Percentiles rank a stretch among this genome's conserved stretches.
These are phyloP conservation scores for Rubia peregrina DNA, from an alignment of 305 asterid genomes.

Conservation along the genomic window DNA sequence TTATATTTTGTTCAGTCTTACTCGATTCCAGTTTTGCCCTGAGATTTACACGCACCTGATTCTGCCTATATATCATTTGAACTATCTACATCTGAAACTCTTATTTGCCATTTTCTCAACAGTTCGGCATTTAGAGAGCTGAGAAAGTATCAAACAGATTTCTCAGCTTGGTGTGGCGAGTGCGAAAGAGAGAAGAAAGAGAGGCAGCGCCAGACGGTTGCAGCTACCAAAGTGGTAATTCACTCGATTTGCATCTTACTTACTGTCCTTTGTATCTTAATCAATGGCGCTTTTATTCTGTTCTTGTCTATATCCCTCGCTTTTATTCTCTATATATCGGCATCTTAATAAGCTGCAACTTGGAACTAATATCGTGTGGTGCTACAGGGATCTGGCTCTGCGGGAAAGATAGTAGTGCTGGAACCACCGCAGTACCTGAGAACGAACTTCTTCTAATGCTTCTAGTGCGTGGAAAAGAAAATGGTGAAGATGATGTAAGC, in stretches of 20 bases:
- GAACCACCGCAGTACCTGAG: conserved; percentile 2
- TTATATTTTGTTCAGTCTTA: not conserved
- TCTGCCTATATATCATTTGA: not conserved
- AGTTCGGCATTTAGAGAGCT: conserved; percentile 90
- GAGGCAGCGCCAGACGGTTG: conserved; percentile 50
- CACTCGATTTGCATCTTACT: not conserved
- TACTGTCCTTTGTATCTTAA: not conserved
- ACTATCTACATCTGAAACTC: conserved; percentile 7
- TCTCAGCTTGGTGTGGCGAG: conserved; percentile 84
- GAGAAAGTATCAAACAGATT: conserved; percentile 78
- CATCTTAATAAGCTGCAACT: not conserved
- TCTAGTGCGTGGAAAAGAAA: not conserved
- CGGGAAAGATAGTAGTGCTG: not conserved
- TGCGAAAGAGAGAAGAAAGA: conserved; percentile 82
- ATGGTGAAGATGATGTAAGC: not conserved
- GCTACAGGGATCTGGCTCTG: not conserved
- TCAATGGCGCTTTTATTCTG: not conserved
- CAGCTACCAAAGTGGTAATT: conserved; percentile 55
- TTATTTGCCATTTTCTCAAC: conserved; percentile 26
- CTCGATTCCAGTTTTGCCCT: not conserved
- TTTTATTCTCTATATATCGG: not conserved
- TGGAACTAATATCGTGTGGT: not conserved
- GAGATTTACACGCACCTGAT: not conserved
- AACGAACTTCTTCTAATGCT: not conserved
- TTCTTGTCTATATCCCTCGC: not conserved